Evolutionary conservation across 495 filamentous ascomycete genomes (phyloP).

Genomic region (Viridothelium virens): DNA sequence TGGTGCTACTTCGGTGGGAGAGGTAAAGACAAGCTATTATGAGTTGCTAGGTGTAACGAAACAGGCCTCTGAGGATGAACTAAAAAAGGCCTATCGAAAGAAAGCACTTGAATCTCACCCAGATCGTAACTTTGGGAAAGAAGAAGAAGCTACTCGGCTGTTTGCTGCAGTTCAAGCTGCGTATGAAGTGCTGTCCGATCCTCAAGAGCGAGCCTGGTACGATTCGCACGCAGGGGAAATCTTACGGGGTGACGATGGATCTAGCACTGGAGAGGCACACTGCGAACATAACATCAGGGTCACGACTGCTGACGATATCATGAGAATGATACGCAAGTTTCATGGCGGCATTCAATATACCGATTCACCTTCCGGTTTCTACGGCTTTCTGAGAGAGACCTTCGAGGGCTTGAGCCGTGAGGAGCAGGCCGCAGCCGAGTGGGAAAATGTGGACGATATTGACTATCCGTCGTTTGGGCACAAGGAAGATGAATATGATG

Average conservation of each 20-base stretch:
- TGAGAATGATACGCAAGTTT: constrained; percentile 65
- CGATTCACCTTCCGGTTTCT: constrained; percentile 74
- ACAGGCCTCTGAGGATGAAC: constrained; percentile 76
- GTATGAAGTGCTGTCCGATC: constrained; percentile 90
- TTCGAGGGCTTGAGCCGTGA: constrained; percentile 78
- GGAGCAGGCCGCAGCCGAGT: constrained; percentile 64
- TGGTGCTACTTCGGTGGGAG: constrained; percentile 21
- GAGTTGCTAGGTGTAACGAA: constrained; percentile 70
- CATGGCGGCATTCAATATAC: constrained; percentile 67
- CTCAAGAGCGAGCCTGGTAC: constrained; percentile 95
- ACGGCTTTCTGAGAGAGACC: constrained; percentile 59
- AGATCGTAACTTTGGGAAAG: constrained; percentile 85
- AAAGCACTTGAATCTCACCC: constrained; percentile 93
- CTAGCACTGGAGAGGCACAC: constrained; percentile 34
- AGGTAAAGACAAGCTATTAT: constrained; percentile 79
- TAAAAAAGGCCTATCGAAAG: constrained; percentile 84
- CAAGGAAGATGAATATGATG: constrained; percentile 57
- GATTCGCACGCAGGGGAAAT: constrained; percentile 87
- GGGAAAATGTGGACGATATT: constrained; percentile 49
- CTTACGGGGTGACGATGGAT: constrained; percentile 51
- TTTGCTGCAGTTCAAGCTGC: constrained; percentile 91
- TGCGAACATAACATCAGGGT: constrained; percentile 58
- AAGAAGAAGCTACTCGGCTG: constrained; percentile 67
- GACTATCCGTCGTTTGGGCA: constrained; percentile 77
- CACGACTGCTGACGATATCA: constrained; percentile 71